Base-by-base conservation (phyloP, 495 filamentous ascomycete species). In the Usnea hakonensis region DNA sequence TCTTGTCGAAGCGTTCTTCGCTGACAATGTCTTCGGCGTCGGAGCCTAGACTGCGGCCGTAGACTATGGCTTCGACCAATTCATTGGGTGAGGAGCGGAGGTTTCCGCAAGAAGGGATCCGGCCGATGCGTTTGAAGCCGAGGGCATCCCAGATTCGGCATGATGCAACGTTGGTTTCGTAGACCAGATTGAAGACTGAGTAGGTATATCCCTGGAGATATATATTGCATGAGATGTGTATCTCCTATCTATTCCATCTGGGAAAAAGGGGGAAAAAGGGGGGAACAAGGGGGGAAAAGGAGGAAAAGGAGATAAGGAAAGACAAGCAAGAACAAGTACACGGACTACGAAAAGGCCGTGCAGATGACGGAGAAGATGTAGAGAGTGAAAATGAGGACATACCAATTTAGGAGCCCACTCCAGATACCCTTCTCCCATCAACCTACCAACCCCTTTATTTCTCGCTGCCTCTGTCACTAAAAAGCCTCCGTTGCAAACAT, bases 1-100 rank as follows among this genome's bases (percentile, higher is more conserved):
- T 98, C 77, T 97, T 98, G 77, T 97, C 92, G 78, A 97, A 97
- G 63, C 94, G 89, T 74, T 97, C 93, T 80, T 96, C 92, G 70
- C 88, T 91, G 67, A 95, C 88, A 67, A 88, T 90, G 71, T 96
- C 90, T 68, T 95, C 91, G 63, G 85, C 87, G 57, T 87, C 85
- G 6, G 81, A 75, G 13, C 84, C 85, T 19, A 98, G 82, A 68
- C 95, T 91, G 30, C 95, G 84, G 4, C 95, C 94, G 73, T 94
- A 98, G 58, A 97, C 95, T 73, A 97, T 96, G 55, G 94, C 95
- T 74, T 98, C 95, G 48, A 97, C 85, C 50, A 88, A 81, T 64
- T 90, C 84, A 62, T 84, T 87, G 2, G 90, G 90, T 63, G 88
- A 85, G 44, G 88, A 90, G 69, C 87, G 86, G 33, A 98, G 81